Evolutionary conservation across 768 basidiomycete species (phyloP).

Genomic region (Suillus alpinus): DNA sequence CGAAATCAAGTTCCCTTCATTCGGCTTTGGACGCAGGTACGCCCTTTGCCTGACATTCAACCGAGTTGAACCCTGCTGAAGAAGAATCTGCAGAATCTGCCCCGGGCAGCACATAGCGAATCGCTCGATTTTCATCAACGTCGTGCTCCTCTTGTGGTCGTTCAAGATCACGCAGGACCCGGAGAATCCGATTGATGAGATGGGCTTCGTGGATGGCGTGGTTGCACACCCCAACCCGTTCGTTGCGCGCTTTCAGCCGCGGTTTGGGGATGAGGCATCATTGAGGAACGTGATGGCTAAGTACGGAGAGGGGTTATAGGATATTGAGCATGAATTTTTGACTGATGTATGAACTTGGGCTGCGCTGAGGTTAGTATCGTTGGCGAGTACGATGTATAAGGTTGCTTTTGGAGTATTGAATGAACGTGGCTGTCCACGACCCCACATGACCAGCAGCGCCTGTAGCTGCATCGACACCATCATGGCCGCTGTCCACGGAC

Average conservation of each 20-base stretch:
- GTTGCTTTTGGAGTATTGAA: too few species aligned
- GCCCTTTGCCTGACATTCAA: neutral
- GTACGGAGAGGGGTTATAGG: slow-evolving; percentile 16
- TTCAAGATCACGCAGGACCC: slow-evolving; percentile 56
- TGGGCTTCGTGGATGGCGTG: slow-evolving; percentile 59
- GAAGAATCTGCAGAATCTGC: slow-evolving; percentile 44
- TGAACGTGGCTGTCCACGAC: too few species aligned
- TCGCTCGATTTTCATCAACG: slow-evolving; percentile 65
- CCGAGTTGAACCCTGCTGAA: neutral
- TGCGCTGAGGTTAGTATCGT: too few species aligned
- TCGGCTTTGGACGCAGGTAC: slow-evolving; percentile 46
- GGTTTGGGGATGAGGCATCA: slow-evolving; percentile 25
- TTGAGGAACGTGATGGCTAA: slow-evolving; percentile 24
- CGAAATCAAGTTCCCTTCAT: too few species aligned
- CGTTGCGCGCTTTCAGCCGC: slow-evolving; percentile 51
- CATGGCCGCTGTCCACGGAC: too few species aligned
- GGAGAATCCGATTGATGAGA: too few species aligned
- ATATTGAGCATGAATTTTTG: neutral
- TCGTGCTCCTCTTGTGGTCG: slow-evolving; percentile 66
- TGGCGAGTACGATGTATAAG: too few species aligned
- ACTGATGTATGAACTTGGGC: too few species aligned
- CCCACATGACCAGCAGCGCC: too few species aligned
- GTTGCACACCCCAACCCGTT: slow-evolving; percentile 66
- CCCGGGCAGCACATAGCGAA: slow-evolving; percentile 60
- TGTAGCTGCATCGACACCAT: too few species aligned